These are phyloP conservation scores for Leptographium procerum DNA, from an alignment of 2,329 filamentous ascomycete species.

Conservation along the genomic window DNA sequence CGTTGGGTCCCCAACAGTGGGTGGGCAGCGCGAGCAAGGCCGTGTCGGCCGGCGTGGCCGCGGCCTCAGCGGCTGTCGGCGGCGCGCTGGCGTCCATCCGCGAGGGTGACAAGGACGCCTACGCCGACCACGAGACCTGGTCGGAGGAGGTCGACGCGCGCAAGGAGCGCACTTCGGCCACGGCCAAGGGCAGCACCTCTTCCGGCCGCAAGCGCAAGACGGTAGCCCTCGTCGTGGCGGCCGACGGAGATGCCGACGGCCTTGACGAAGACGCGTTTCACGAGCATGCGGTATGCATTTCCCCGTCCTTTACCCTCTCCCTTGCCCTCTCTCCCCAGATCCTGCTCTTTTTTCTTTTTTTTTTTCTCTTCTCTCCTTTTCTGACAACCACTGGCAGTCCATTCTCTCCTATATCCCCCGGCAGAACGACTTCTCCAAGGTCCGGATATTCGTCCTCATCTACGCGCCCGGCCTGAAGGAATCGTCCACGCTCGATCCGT, in stretches of 20 bases:
- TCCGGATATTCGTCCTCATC: conserved; percentile 78
- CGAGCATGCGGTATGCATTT: conserved; percentile 65
- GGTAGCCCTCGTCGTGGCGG: conserved; percentile 81
- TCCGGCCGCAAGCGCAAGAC: conserved; percentile 48
- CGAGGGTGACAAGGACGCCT: conserved; percentile 71
- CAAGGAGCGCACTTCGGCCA: conserved; percentile 18
- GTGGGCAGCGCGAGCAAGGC: conserved; percentile 74
- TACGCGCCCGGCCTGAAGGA: conserved; percentile 76
- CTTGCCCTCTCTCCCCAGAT: not conserved
- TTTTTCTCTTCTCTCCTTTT: conserved; percentile 1
- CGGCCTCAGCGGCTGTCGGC: conserved; percentile 71
- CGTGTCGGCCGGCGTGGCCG: conserved; percentile 70
- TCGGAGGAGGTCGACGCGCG: conserved; percentile 76
- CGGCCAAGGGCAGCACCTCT: not conserved
- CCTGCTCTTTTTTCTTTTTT: too few species aligned
- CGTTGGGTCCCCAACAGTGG: conserved; percentile 75
- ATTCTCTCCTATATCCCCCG: conserved; percentile 82
- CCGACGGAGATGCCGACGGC: conserved; percentile 51
- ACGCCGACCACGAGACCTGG: conserved; percentile 82
- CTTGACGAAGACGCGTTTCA: conserved; percentile 50
- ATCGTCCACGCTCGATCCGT: conserved; percentile 33
- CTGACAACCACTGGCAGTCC: conserved; percentile 38
- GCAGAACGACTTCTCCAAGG: conserved; percentile 58
- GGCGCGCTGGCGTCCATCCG: conserved; percentile 73
- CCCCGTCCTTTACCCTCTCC: not conserved